These are phyloP conservation scores for Pythium rishiriense DNA, from an alignment of 352 stramenopile species.

Conservation along the genomic window DNA sequence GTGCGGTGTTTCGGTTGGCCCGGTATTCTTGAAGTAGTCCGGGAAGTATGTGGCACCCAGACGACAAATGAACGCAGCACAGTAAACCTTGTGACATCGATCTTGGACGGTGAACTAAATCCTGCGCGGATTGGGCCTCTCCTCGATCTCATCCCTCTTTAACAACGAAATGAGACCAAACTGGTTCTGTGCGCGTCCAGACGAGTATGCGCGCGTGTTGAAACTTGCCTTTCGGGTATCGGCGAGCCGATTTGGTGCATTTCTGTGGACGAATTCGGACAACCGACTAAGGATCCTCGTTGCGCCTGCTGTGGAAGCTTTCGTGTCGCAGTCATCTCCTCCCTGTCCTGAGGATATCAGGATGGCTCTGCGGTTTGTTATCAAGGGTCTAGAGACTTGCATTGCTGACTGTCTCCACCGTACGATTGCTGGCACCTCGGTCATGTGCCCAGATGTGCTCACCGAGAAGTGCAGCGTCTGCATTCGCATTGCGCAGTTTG, in stretches of 20 bases:
- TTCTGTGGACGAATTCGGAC: neutral
- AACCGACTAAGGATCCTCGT: neutral
- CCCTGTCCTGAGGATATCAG: neutral
- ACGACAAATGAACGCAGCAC: neutral
- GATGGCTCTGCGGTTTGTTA: neutral
- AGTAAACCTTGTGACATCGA: neutral
- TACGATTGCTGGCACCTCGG: neutral
- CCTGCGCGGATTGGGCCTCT: neutral
- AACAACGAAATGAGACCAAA: neutral
- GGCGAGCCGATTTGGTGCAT: neutral
- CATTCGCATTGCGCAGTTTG: no score
- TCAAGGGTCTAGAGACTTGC: neutral
- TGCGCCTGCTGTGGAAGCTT: neutral
- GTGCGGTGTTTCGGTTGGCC: neutral
- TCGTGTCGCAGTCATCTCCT: neutral
- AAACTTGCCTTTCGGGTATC: neutral
- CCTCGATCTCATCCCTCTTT: neutral
- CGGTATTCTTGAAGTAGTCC: neutral
- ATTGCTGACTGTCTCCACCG: neutral
- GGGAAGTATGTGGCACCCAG: neutral
- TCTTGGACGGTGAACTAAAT: neutral
- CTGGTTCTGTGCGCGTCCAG: neutral
- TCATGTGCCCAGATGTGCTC: neutral
- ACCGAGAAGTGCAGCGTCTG: no score
- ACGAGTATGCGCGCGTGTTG: neutral